Conservation (phyloP, 2,329 filamentous ascomycete genomes). For the Scortechinia acanthostroma region DNA sequence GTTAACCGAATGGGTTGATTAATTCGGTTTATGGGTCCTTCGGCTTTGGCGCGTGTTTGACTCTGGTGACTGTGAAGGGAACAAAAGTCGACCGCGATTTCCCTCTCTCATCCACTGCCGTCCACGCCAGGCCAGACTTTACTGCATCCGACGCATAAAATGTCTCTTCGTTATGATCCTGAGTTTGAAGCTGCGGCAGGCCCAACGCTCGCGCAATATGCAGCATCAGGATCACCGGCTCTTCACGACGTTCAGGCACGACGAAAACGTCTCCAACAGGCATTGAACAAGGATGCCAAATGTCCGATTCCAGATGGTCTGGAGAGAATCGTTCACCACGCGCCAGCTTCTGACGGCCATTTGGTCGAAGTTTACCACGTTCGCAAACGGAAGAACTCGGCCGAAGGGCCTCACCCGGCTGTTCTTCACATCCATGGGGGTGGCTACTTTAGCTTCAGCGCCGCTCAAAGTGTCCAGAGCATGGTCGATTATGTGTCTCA, state of each 20-base stretch:
- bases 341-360: background rate
- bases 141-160: too few species aligned
- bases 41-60: too few species aligned
- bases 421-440: constrained; percentile 30
- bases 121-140: too few species aligned
- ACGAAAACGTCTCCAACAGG: background rate
- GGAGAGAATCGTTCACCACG: background rate
- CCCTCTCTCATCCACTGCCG: too few species aligned
- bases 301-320: background rate
- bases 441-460: too few species aligned
- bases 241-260: background rate
- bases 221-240: background rate
- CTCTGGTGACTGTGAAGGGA: too few species aligned
- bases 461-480: constrained; percentile 22
- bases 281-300: background rate
- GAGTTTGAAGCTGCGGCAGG: background rate
- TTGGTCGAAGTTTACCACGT: background rate
- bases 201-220: background rate
- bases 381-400: background rate
- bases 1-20: too few species aligned
- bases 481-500: constrained; percentile 13
- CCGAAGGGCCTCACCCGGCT: constrained; percentile 10
- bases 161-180: background rate
- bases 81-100: too few species aligned
- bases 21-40: too few species aligned